Base-by-base conservation (phyloP, 2,329 filamentous ascomycete genomes). In the Diaporthe nobilis region DNA sequence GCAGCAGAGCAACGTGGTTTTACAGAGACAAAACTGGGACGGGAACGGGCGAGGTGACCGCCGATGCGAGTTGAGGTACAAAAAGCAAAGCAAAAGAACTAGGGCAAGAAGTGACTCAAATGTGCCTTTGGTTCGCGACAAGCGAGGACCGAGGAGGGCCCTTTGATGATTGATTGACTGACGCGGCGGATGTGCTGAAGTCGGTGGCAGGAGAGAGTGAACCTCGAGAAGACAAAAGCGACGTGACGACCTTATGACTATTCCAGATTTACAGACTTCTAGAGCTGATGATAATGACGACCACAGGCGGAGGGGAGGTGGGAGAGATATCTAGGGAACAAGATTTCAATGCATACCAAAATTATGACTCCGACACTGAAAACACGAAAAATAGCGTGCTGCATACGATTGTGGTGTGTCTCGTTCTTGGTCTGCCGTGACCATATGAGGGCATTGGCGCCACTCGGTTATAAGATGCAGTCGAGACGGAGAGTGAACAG, bases 251-350 rank as follows among this genome's bases (percentile, higher is more conserved):
- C 37, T 71, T 25, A 77, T 75, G 76, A 77, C 70, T 47, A 71
- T 51, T 44, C 39, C 70, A 42, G 74, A 49, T 71, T 31, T 37
- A 53, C 70, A 51, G 74, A 49, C 71, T 67, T 68, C 47, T 65
- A 75, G 76, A 73, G 57, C 51, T 75, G 57, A 77, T 70, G 72
- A 75, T 76, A 75, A 77, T 75, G 76, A 77, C 39, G 39, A 77
- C 34, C 55, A 72, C 44, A 15, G 12, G 12, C n/a, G 13, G 31
- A 13, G 34, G 28, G 20, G 7, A 22, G 37, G 25, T 13, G 13
- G 20, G 25, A n/a, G 44, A n/a, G 17, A 37, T 22, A 17, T 60
- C 55, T 57, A 44, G 5, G 44, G 37, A 17, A 51, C 55, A 60
- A 60, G 57, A 51, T 61, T 53, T 37, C 49, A 68, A 68, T 68